Evolutionary conservation across 2,329 filamentous ascomycete genomes (phyloP).

Genomic region (Cytospora paraplurivora): DNA sequence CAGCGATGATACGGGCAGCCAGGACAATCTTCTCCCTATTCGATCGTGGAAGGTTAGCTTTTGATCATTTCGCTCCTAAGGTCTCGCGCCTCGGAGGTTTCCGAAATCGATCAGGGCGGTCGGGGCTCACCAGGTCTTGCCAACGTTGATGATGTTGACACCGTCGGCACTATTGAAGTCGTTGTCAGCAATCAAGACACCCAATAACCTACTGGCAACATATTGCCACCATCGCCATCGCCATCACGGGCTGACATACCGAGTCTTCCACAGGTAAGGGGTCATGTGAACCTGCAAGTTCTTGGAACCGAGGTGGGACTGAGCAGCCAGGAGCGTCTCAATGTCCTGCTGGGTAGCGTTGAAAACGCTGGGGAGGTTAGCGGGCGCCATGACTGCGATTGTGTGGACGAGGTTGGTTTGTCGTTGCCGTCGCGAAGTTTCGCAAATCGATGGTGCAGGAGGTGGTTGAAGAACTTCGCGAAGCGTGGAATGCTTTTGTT

Average conservation of each 20-base stretch:
- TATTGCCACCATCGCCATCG: neutral
- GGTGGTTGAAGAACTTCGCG: constrained; percentile 30
- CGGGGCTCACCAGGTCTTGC: constrained; percentile 91
- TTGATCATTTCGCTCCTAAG: neutral
- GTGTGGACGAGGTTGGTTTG: constrained; percentile 34
- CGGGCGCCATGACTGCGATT: constrained; percentile 73
- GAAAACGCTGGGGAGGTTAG: constrained; percentile 92
- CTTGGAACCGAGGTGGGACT: constrained; percentile 96
- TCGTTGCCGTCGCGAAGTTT: constrained; percentile 24
- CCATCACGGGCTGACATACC: constrained; percentile 12
- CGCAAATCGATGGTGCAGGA: constrained; percentile 24
- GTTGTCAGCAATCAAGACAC: constrained; percentile 16
- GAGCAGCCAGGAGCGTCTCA: constrained; percentile 97
- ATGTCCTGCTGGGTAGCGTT: constrained; percentile 98
- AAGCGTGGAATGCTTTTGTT: constrained; percentile 13
- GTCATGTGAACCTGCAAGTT: constrained; percentile 99
- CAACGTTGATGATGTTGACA: constrained; percentile 99
- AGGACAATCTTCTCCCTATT: constrained; percentile 98
- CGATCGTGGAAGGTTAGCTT: constrained; percentile 1
- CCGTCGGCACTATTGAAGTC: constrained; percentile 80
- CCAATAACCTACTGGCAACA: neutral
- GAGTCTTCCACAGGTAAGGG: constrained; percentile 94
- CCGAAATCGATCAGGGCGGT: neutral
- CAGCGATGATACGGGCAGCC: constrained; percentile 96
- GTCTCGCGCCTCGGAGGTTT: neutral